These are phyloP conservation scores for Elongisporangium senticosum DNA, from an alignment of 352 stramenopile genomes.

Conservation along the genomic window DNA sequence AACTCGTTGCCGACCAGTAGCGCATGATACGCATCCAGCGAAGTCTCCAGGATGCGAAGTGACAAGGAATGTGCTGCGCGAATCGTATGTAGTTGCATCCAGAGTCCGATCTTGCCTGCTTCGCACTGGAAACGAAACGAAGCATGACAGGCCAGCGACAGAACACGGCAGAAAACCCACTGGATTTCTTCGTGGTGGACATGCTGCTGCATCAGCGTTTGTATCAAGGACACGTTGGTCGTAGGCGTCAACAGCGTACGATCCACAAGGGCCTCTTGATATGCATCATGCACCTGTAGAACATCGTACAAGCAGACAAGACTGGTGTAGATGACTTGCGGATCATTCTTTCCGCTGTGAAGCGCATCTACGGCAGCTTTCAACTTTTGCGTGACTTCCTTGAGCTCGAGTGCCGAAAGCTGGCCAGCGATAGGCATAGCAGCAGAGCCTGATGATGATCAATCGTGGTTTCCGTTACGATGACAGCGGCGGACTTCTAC, in stretches of 20 bases:
- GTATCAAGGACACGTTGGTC: constrained; percentile 5
- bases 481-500: no score
- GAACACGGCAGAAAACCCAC: constrained; percentile 14
- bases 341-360: neutral
- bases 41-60: constrained; percentile 10
- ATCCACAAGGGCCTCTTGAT: neutral
- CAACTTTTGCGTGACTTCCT: neutral
- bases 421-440: neutral
- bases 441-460: no score
- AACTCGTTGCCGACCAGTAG: constrained; percentile 14
- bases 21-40: constrained; percentile 13
- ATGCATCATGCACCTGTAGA: neutral
- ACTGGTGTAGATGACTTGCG: neutral
- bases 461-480: no score
- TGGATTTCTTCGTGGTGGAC: constrained; percentile 20
- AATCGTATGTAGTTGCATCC: constrained; percentile 7
- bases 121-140: constrained; percentile 19
- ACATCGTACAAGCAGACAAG: neutral
- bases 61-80: constrained; percentile 12
- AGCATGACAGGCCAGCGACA: constrained; percentile 2
- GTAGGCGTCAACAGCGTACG: constrained; percentile 2
- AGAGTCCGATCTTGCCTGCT: constrained; percentile 9
- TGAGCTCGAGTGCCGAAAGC: neutral
- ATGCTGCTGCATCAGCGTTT: constrained; percentile 8
- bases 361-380: neutral